phyloP scores from a whole-genome alignment of 208 protist genomes.

The Trypanosoma lewisi region DNA sequence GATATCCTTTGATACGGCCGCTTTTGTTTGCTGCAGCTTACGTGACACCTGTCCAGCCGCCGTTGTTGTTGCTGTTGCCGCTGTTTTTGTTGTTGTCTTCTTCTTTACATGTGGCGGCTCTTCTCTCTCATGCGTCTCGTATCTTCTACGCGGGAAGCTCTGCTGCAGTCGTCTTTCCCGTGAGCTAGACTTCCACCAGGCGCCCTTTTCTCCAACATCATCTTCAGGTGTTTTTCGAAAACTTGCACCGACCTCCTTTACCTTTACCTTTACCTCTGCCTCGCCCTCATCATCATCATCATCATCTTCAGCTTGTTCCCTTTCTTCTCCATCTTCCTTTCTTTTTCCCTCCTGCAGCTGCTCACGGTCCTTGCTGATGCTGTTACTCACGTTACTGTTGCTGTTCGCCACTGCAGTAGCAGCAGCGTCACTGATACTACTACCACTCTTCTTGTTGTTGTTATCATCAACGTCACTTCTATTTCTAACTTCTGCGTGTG shows the following conservation, averaged over 20 bases:
- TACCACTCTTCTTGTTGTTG: too few relatives aligned
- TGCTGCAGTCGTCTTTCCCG: conserved; percentile 65
- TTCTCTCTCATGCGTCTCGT: conserved; percentile 50
- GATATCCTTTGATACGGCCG: not conserved
- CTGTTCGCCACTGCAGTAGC: too few relatives aligned
- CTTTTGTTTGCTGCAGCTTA: not conserved
- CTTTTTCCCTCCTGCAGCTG: too few relatives aligned
- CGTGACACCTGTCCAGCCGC: not conserved
- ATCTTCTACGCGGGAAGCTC: conserved; percentile 63
- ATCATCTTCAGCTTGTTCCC: not conserved
- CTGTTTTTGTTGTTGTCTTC: not conserved
- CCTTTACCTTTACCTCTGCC: conserved; percentile 1
- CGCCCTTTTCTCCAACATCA: conserved; percentile 34
- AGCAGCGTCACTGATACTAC: too few relatives aligned
- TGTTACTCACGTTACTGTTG: too few relatives aligned
- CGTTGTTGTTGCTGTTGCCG: not conserved
- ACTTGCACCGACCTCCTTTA: conserved; percentile 2
- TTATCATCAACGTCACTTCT: too few relatives aligned
- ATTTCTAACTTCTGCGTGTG: not conserved
- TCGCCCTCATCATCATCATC: conserved; percentile 1
- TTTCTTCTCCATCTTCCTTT: too few relatives aligned
- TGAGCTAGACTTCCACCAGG: conserved; percentile 71
- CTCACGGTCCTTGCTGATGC: too few relatives aligned
- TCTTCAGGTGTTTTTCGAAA: not conserved
- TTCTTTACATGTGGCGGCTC: not conserved